These are phyloP conservation scores for Mycena floridula DNA, from an alignment of 768 basidiomycete species.

Conservation along the genomic window DNA sequence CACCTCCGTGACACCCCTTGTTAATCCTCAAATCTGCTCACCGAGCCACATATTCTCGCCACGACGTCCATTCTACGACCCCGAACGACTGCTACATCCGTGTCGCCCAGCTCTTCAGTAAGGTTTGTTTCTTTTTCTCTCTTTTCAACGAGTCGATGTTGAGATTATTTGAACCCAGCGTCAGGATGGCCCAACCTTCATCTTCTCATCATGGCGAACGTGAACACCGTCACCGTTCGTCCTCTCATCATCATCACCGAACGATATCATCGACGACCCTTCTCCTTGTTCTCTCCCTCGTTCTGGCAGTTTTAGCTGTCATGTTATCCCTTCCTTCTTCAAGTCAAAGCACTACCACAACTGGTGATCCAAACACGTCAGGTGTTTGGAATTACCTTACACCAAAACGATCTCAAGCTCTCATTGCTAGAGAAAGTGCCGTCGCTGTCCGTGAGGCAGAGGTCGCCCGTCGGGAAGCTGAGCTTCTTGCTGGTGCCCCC, in stretches of 20 bases:
- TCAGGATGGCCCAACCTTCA: conserved; percentile 85
- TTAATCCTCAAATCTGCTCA: conserved; percentile 2
- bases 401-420: conserved; percentile 76
- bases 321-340: conserved; percentile 83
- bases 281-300: conserved; percentile 77
- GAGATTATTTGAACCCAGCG: too few species aligned
- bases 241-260: conserved; percentile 70
- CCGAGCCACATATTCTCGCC: conserved; percentile 25
- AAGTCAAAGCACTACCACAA: conserved; percentile 28
- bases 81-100: conserved; percentile 57
- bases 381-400: conserved; percentile 71
- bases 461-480: conserved; percentile 85
- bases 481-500: conserved; percentile 75
- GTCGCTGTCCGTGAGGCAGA: conserved; percentile 83
- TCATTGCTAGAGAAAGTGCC: conserved; percentile 72
- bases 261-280: conserved; percentile 89
- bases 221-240: conserved; percentile 44
- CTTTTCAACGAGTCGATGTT: too few species aligned
- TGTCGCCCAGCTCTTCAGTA: conserved; percentile 65
- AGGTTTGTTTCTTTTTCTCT: conserved; percentile 27
- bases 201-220: conserved; percentile 74
- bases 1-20: conserved; percentile 9
- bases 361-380: conserved; percentile 29
- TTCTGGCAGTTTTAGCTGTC: conserved; percentile 83
- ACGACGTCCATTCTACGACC: conserved; percentile 65